phyloP scores from a whole-genome alignment of 208 protist species.

The Tritrichomonas musculus region DNA sequence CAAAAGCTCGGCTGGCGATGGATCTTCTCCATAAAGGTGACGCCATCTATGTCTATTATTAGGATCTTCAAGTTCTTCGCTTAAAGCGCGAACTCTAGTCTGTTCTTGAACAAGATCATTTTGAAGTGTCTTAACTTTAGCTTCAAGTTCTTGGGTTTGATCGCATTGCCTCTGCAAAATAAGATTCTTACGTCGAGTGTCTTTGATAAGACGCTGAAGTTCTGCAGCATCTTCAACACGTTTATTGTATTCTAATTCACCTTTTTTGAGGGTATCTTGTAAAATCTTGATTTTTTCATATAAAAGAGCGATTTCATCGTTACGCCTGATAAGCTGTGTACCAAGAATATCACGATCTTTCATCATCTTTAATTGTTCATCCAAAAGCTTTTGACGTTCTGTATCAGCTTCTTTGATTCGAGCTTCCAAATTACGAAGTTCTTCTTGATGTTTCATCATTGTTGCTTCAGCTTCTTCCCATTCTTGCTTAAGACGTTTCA shows the following conservation, averaged over 20 bases:
- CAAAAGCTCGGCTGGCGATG: conserved; percentile 75
- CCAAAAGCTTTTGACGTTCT: not conserved
- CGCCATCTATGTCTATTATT: conserved; percentile 95
- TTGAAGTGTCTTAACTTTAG: conserved; percentile 69
- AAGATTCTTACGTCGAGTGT: conserved; percentile 66
- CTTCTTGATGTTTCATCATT: conserved; percentile 15
- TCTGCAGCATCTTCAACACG: conserved; percentile 69
- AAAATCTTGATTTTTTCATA: conserved; percentile 92
- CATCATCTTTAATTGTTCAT: conserved; percentile 56
- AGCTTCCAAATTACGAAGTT: not conserved
- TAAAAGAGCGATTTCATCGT: conserved; percentile 87
- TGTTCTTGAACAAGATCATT: conserved; percentile 68
- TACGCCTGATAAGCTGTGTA: conserved; percentile 83
- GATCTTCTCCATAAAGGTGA: conserved; percentile 70
- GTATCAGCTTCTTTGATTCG: conserved; percentile 5
- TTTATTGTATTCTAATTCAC: conserved; percentile 78
- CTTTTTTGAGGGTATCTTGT: conserved; percentile 76
- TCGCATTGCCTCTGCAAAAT: conserved; percentile 38
- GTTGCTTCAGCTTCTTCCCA: not conserved
- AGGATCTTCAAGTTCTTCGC: conserved; percentile 86
- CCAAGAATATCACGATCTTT: conserved; percentile 68
- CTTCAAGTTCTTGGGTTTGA: conserved; percentile 44
- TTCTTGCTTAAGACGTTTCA: conserved; percentile 15
- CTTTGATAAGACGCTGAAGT: conserved; percentile 71
- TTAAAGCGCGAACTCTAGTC: conserved; percentile 64